These are phyloP conservation scores for Breviolum minutum DNA, from an alignment of 73 alveolate species.

Conservation along the genomic window DNA sequence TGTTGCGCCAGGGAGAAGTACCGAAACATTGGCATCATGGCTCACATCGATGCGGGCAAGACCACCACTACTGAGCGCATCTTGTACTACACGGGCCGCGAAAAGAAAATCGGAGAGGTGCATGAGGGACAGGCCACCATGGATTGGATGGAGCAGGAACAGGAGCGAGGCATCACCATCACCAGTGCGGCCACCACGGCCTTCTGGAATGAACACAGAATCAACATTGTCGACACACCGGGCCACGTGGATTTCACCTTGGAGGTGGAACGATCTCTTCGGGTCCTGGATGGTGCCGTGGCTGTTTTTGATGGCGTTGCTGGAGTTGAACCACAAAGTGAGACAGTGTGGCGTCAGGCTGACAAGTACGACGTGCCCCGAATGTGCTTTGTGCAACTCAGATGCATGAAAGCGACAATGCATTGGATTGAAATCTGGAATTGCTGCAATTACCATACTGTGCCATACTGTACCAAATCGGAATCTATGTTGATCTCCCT, in stretches of 20 bases:
- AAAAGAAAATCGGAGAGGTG: slow-evolving; percentile 85
- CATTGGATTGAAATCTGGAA: neutral
- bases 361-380: slow-evolving; percentile 96
- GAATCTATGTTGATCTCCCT: too few species aligned
- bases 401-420: neutral
- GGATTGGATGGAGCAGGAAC: slow-evolving; percentile 96
- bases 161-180: slow-evolving; percentile 99
- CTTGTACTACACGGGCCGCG: slow-evolving; percentile 95
- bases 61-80: slow-evolving; percentile 99
- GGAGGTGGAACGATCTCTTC: slow-evolving; percentile 99
- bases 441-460: neutral
- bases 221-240: slow-evolving; percentile 99
- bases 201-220: slow-evolving; percentile 97
- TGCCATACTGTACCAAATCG: too few species aligned
- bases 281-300: slow-evolving; percentile 99
- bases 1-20: slow-evolving; percentile 27
- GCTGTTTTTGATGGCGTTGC: slow-evolving; percentile 98
- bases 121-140: slow-evolving; percentile 95
- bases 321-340: slow-evolving; percentile 98
- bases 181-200: slow-evolving; percentile 99
- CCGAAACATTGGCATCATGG: slow-evolving; percentile 96
- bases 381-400: slow-evolving; percentile 69
- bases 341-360: slow-evolving; percentile 99
- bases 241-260: slow-evolving; percentile 99
- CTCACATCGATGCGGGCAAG: slow-evolving; percentile 99